Evolutionary conservation across 1,284 basidiomycete species (phyloP), one percentile per base, ranked within the genome.

Genomic region (Pascua guehoae): DNA sequence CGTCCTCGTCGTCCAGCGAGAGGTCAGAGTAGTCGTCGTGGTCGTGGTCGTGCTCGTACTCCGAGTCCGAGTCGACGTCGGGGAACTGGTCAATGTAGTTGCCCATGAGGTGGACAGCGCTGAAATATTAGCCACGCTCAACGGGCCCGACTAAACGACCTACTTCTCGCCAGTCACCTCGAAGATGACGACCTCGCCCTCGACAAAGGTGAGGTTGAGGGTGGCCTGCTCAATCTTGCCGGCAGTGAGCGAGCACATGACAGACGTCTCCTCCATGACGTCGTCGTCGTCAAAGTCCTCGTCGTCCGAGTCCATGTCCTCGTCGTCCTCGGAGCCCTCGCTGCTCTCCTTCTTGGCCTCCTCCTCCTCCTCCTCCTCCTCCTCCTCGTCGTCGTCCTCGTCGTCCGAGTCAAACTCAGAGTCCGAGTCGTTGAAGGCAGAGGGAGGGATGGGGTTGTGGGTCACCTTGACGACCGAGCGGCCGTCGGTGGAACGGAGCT

Each of bases 141-240:
- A 81, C 15, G 15, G 18, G 2, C 10, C 24, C 8, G 42, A 7
- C 24, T 5, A 39, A 5, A 15, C 1, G 14, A 74, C 76, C 69
- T 53, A 78, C 91, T 96, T 95, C 78, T 91, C 87, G 58, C 93
- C 94, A 46, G 86, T 82, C 49, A 86, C 81, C 70, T 91, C 85
- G 73, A 96, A 85, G 63, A 80, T 75, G 60, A 82, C 86, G 53
- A 84, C 82, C 56, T 86, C 84, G 37, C 88, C 88, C 59, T 85
- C 83, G 62, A 86, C 83, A 57, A 96, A 84, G 54, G 87, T 83
- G 51, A 97, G 78, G 71, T 92, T 85, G 57, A 89, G 81, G 32
- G 81, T 78, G 11, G 85, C 82, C 75, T 95, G 91, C 76, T 95
- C 92, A 64, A 87, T 85, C 70, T 76, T 78, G 63, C 79, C 78